phyloP scores from a whole-genome alignment of 345 rosid species.

The Hibiscus tridactylites region DNA sequence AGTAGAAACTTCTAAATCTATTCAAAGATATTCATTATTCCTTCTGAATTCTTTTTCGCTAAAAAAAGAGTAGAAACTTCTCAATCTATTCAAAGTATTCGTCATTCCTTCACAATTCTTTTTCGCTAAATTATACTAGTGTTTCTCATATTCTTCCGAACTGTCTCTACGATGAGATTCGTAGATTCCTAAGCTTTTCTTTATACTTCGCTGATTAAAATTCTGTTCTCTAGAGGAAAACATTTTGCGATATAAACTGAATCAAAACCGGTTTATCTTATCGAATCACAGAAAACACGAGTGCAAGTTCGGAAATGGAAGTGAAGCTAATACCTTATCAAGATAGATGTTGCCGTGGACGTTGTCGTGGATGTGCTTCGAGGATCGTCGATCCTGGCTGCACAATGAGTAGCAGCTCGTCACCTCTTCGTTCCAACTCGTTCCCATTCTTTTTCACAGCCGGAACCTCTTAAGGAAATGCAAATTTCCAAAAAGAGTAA shows the following conservation, averaged over 20 bases:
- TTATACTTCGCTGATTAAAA: background rate
- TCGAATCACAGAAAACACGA: background rate
- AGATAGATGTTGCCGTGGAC: slow-evolving; percentile 52
- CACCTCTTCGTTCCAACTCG: background rate
- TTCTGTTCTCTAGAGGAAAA: background rate
- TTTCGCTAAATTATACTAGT: background rate
- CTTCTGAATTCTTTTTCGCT: too few relatives aligned
- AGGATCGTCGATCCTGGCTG: slow-evolving; percentile 23
- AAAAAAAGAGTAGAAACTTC: background rate
- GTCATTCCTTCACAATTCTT: background rate
- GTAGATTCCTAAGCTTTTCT: background rate
- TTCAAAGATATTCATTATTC: too few relatives aligned
- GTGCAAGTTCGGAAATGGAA: slow-evolving; percentile 2
- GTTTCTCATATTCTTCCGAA: background rate
- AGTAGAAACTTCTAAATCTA: background rate
- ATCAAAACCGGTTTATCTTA: background rate
- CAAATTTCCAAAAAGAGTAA: background rate
- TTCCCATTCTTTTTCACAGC: background rate
- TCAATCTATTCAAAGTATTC: background rate
- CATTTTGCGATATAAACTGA: background rate
- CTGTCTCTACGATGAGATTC: background rate
- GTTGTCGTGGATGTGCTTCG: slow-evolving; percentile 45
- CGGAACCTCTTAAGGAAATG: background rate
- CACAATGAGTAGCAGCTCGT: background rate
- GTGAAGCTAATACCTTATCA: slow-evolving; percentile 29